Base-by-base conservation (phyloP, 805 yeast species). In the Wickerhamiella australiensis region DNA sequence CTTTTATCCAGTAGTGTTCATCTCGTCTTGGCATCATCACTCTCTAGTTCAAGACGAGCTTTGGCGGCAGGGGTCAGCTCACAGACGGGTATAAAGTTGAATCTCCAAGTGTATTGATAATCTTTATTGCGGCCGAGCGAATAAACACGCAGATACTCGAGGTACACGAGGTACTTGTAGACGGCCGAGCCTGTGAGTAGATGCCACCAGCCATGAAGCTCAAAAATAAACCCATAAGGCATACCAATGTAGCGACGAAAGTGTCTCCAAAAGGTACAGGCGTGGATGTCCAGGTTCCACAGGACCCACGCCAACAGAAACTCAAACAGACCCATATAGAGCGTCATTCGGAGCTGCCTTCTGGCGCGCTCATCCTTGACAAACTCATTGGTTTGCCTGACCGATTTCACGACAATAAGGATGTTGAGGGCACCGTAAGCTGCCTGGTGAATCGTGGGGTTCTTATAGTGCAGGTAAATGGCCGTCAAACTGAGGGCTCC, bases 191-290 rank as follows among this genome's bases (percentile, higher is more conserved):
- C 94, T 37, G 68, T 65, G 43, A 63, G 54, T 40, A 65, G 68
- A 62, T 90, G 97, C 97, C 97, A 90, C 96, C 96, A 90, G 21
- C 94, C 95, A 60, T 90, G 97, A 25, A 94, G 82, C 65, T 90
- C 97, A 31, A 90, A 69, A 3, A 90, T 56, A 53, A 86, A 75
- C 1, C 97, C 97, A 48, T 81, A 75, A 1, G 96, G 96, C 68
- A 82, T 74, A 2, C 96, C 94, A 12, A 79, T 63, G 3, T 67
- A 56, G 52, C 92, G 74, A 63, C 96, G 75, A 13, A 76, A 59
- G 5, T 65, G 52, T 36, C 79, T 73, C 65, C 85, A 79, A 21
- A 64, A 63, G 13, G 68, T 56, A 63, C 97, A 90, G 50, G 82
- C 74, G 55, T 85, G 83, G 51, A 84, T 85, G 63, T 90, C 97